Evolutionary conservation across 1,284 basidiomycete species (phyloP), one percentile per base, ranked within the genome.

Genomic region (Porogramme epimiltina): DNA sequence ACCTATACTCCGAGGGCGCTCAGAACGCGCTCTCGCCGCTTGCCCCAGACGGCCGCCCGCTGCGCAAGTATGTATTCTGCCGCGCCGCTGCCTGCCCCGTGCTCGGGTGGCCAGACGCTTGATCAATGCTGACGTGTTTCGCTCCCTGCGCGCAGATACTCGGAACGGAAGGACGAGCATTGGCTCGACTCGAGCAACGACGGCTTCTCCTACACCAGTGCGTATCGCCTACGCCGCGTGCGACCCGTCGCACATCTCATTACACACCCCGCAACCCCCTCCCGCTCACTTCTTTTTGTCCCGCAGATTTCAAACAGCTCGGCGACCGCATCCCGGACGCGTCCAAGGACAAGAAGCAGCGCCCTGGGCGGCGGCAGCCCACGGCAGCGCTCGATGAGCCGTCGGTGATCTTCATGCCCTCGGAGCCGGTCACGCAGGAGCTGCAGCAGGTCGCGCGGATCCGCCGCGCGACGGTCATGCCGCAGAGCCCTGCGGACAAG

Each of bases 101-200:
- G 13, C 31, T n/a, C n/a, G n/a, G n/a, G n/a, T 37, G 37, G 25
- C 24, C n/a, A 18, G 3, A 19, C n/a, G 24, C 25, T 24, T 18
- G n/a, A 47, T 39, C 20, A 22, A 47, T 26, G 37, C 28, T 47
- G 44, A 46, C 36, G 15, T 45, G 20, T 31, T 24, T 13, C 26
- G 37, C 19, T 28, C 23, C 18, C 37, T 23, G 34, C 47, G 15
- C 34, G 19, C 41, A 72, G 71, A 47, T 73, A 63, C 55, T 70
- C 70, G 2, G 70, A 72, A 57, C 47, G 74, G 38, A 66, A 72
- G 38, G 78, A 78, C 28, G 58, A 59, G 50, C 79, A 87, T 56
- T 88, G 88, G 87, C 84, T 88, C 58, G 73, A 81, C 52, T 73
- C 76, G 9, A 82, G 80, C 54, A 70, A 69, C 44, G 78, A 82